Evolutionary conservation across 2,329 filamentous ascomycete genomes (phyloP), one percentile per base, ranked within the genome.

Genomic region (Aspergillus phoenicis): DNA sequence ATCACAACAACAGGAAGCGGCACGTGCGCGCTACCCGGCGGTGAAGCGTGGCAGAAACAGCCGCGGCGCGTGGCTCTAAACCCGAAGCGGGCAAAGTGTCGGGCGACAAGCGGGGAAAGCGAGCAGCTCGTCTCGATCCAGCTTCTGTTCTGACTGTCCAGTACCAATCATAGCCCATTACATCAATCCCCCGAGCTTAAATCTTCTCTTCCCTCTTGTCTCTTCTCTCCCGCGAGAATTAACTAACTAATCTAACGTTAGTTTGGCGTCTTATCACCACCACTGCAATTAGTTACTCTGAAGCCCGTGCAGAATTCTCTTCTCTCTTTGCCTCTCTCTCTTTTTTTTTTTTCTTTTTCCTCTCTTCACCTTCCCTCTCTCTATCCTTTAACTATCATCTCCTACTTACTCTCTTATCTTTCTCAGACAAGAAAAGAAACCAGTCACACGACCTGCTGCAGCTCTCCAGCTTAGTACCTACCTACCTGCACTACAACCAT

Each of bases 11-110:
- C 24, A 17, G 28, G n/a, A 8, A 26, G 24, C 6, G 30, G 61
- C 63, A 64, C 61, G 60, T 63, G 63, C 51, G 48, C 33, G 33
- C 33, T 36, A n/a, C 17, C 30, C 17, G 24, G 61, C 61, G 61
- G 61, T 55, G 33, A 24, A 13, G 6, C 5, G 7, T n/a, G 24
- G 58, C 59, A 60, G 63, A 60, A 61, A 26, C 15, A 26, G 2
- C 17, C 11, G 28, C 33, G 59, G 41, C 41, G 41, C 41, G 41
- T 13, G 10, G 5, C 20, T 24, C 52, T 56, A 62, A 57, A 33
- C 13, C 56, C 7, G 8, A 48, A 45, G 15, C 15, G 4, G 49
- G 43, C 53, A 62, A 36, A 53, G 33, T 17, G 33, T 49, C 28
- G 49, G 17, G 28, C 43, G 26, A 30, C 55, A 51, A 39, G 53